phyloP scores from a whole-genome alignment of 345 rosid genomes.

The Turnera subulata region DNA sequence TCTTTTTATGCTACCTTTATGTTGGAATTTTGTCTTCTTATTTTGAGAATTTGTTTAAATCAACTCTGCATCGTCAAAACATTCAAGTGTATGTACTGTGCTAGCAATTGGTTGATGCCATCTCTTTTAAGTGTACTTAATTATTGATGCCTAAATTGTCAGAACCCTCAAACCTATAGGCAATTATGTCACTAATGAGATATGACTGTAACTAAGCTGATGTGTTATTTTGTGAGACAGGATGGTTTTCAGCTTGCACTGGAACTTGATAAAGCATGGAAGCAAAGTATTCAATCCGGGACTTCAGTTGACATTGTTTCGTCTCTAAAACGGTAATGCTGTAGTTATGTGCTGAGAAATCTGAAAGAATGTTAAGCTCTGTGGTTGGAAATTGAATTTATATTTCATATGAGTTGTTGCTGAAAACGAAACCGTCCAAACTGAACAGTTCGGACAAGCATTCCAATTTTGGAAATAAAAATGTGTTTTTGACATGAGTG shows the following conservation, averaged over 20 bases:
- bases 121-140: neutral
- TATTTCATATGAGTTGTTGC: too few species aligned
- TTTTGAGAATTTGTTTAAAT: too few species aligned
- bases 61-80: too few species aligned
- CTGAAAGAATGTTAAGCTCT: neutral
- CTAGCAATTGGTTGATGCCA: too few species aligned
- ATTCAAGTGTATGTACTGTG: too few species aligned
- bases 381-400: too few species aligned
- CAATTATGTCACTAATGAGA: too few species aligned
- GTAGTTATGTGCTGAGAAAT: neutral
- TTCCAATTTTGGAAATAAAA: neutral
- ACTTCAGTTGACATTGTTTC: constrained; percentile 58
- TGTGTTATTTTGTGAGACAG: constrained; percentile 34
- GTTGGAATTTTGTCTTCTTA: too few species aligned
- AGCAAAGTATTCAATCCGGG: constrained; percentile 46
- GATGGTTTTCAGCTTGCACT: constrained; percentile 77
- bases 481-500: neutral
- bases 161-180: too few species aligned
- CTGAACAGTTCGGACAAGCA: neutral
- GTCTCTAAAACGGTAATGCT: constrained; percentile 59
- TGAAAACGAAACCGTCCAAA: neutral
- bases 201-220: too few species aligned
- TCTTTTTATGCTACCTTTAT: too few species aligned
- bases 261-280: constrained; percentile 82
- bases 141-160: too few species aligned